Conservation (phyloP, 768 basidiomycete genomes). For the Mycena belliarum region DNA sequence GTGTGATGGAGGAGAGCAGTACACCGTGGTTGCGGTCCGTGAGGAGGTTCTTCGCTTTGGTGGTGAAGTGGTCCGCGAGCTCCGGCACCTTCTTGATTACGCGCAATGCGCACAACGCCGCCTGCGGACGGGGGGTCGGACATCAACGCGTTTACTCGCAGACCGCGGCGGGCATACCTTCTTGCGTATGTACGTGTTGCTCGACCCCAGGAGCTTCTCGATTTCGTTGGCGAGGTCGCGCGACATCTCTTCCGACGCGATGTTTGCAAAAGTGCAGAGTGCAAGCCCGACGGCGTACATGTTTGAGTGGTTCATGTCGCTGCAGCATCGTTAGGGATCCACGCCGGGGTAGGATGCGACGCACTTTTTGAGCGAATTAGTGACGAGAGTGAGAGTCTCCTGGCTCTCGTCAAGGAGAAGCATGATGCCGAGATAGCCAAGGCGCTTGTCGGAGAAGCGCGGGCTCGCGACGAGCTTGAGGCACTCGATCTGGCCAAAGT, state of each 20-base stretch:
- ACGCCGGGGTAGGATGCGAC: conserved; percentile 21
- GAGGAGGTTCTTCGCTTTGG: conserved; percentile 86
- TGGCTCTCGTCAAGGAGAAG: conserved; percentile 95
- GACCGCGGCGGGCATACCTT: conserved; percentile 58
- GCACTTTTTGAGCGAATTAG: conserved; percentile 98
- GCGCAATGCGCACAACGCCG: conserved; percentile 91
- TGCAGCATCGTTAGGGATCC: conserved; percentile 33
- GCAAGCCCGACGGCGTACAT: conserved; percentile 98
- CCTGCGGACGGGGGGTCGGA: conserved; percentile 50
- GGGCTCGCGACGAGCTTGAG: conserved; percentile 93
- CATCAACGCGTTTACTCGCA: conserved; percentile 6
- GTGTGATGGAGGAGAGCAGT: conserved; percentile 88
- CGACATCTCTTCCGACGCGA: conserved; percentile 99
- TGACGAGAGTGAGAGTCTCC: conserved; percentile 95
- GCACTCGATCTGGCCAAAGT: conserved; percentile 99
- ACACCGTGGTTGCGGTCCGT: conserved; percentile 98
- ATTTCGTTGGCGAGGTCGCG: conserved; percentile 97
- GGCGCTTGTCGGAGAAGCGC: conserved; percentile 91
- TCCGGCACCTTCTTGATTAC: conserved; percentile 97
- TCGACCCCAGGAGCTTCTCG: conserved; percentile 94
- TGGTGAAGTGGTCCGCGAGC: conserved; percentile 86
- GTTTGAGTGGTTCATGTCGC: conserved; percentile 99
- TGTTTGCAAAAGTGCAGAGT: conserved; percentile 97
- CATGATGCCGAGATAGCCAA: conserved; percentile 98
- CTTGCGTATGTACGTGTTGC: conserved; percentile 98